A percentile compares a stretch with the other conserved stretches of the same genome.
These are phyloP conservation scores for Aureobasidium sp. DNA, from an alignment of 2,329 filamentous ascomycete genomes.

Conservation along the genomic window DNA sequence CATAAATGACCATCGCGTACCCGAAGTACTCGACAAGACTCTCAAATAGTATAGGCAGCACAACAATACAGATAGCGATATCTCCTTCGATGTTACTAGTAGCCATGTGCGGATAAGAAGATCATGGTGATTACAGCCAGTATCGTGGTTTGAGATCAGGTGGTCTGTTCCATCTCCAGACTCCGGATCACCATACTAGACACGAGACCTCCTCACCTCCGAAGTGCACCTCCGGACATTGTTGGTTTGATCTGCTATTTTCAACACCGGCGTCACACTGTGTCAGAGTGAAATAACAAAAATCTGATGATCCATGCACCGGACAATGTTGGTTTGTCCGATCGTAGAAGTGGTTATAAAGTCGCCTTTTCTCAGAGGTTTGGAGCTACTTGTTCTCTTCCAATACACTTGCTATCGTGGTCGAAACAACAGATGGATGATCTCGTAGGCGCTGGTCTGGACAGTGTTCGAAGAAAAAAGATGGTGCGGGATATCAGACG, in stretches of 20 bases:
- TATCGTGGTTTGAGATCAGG: not conserved
- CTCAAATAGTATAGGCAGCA: not conserved
- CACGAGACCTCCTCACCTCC: slow-evolving; percentile 14
- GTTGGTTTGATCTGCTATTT: slow-evolving; percentile 15
- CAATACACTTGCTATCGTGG: not conserved
- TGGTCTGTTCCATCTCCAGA: not conserved
- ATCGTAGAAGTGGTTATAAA: slow-evolving; percentile 2
- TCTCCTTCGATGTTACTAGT: not conserved
- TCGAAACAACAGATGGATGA: not conserved
- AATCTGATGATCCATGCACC: slow-evolving; percentile 9
- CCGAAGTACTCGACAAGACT: not conserved
- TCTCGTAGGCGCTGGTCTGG: not conserved
- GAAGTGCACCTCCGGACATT: slow-evolving; percentile 12
- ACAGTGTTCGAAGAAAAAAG: not conserved
- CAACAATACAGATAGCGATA: not conserved
- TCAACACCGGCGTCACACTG: not conserved
- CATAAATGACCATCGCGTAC: too few species aligned
- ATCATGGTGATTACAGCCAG: not conserved
- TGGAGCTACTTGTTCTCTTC: not conserved
- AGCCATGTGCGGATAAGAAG: not conserved
- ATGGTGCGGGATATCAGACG: too few species aligned
- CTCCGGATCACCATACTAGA: slow-evolving; percentile 5
- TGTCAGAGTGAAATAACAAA: not conserved
- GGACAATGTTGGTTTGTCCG: slow-evolving; percentile 15
- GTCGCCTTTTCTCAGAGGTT: not conserved